phyloP scores from a whole-genome alignment of 2,329 filamentous ascomycete species.

The Dactylonectria estremocensis region DNA sequence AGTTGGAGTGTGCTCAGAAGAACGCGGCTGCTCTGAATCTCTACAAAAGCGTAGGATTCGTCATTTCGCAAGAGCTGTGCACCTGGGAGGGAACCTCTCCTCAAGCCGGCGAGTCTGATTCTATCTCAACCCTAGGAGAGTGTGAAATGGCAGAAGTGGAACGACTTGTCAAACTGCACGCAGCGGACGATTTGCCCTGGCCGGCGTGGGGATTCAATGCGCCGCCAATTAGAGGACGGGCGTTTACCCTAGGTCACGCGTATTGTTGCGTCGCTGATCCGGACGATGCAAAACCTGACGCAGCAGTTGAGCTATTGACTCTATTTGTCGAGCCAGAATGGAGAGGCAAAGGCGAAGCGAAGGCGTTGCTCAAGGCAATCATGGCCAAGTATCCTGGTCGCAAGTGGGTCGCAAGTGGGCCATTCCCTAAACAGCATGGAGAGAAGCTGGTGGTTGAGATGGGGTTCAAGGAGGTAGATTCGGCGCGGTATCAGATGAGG shows the following conservation, averaged over 20 bases:
- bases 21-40: slow-evolving; percentile 37
- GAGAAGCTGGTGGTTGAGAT: neutral
- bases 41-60: slow-evolving; percentile 38
- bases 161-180: neutral
- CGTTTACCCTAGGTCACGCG: slow-evolving; percentile 37
- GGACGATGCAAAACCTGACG: slow-evolving; percentile 32
- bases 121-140: neutral
- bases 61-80: slow-evolving; percentile 6
- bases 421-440: neutral
- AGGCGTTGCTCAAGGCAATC: slow-evolving; percentile 35
- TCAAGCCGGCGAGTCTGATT: neutral
- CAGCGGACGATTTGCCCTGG: slow-evolving; percentile 1
- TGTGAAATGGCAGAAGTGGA: slow-evolving; percentile 3
- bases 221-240: slow-evolving; percentile 5
- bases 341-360: slow-evolving; percentile 36
- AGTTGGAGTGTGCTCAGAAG: slow-evolving; percentile 39
- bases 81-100: neutral
- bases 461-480: neutral
- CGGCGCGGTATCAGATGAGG: slow-evolving; percentile 7
- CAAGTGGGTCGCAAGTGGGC: neutral
- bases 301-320: slow-evolving; percentile 23
- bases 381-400: slow-evolving; percentile 32
- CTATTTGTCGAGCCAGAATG: slow-evolving; percentile 38
- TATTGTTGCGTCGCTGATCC: slow-evolving; percentile 39
- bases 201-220: slow-evolving; percentile 10